Conservation (phyloP, 2,329 filamentous ascomycete species). For the Fusarium sp. region DNA sequence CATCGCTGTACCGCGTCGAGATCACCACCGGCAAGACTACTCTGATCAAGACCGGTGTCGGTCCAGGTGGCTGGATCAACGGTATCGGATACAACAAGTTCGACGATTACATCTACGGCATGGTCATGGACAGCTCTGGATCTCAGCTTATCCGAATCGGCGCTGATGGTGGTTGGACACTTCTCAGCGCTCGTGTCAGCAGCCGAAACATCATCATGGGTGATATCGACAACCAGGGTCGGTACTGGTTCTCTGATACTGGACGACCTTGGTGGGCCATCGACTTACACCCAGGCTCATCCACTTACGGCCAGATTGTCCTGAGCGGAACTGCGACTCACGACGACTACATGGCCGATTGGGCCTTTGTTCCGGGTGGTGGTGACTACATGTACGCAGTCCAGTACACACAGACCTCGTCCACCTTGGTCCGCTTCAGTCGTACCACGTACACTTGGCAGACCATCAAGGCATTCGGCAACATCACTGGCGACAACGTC, state of each 20-base stretch:
- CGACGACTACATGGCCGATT: slow-evolving; percentile 33
- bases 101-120: slow-evolving; percentile 44
- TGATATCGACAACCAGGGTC: slow-evolving; percentile 44
- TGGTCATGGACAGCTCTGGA: slow-evolving; percentile 22
- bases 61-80: slow-evolving; percentile 43
- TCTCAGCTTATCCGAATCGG: slow-evolving; percentile 45
- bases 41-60: slow-evolving; percentile 29
- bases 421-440: slow-evolving; percentile 42
- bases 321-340: slow-evolving; percentile 32
- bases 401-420: slow-evolving; percentile 7
- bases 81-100: slow-evolving; percentile 42
- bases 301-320: slow-evolving; percentile 40
- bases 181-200: slow-evolving; percentile 31
- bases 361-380: slow-evolving; percentile 47
- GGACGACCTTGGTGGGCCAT: slow-evolving; percentile 44
- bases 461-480: slow-evolving; percentile 23
- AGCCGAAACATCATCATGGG: slow-evolving; percentile 40
- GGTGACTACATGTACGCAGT: slow-evolving; percentile 44
- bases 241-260: slow-evolving; percentile 43
- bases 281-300: slow-evolving; percentile 39
- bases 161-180: slow-evolving; percentile 37
- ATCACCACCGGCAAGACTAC: slow-evolving; percentile 35
- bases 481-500: slow-evolving; percentile 28
- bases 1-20: slow-evolving; percentile 35
- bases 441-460: slow-evolving; percentile 39